Percentiles rank a stretch among this genome's conserved stretches.
These are phyloP conservation scores for Aspergillus carlsbadensis DNA, from an alignment of 495 filamentous ascomycete genomes.

Conservation along the genomic window DNA sequence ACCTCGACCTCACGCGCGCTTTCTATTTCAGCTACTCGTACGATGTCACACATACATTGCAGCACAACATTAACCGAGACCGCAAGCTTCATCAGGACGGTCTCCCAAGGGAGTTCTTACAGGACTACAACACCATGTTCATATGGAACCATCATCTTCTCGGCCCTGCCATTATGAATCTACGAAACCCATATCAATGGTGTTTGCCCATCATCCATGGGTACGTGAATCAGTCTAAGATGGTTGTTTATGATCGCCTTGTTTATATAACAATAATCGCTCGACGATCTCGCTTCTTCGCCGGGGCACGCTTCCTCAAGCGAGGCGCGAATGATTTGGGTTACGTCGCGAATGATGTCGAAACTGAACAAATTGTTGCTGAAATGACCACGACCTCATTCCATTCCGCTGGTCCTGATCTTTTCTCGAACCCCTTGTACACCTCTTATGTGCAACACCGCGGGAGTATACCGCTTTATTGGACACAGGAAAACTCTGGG, in stretches of 20 bases:
- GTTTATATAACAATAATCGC: constrained; percentile 94
- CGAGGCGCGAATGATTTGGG: constrained; percentile 93
- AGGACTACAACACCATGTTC: constrained; percentile 91
- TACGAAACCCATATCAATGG: constrained; percentile 90
- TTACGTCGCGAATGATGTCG: constrained; percentile 98
- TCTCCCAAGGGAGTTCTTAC: constrained; percentile 51
- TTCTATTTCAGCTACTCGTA: constrained; percentile 99
- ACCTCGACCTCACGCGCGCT: constrained; percentile 81
- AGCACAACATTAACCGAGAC: constrained; percentile 88
- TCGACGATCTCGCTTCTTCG: constrained; percentile 87
- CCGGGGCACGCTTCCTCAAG: constrained; percentile 91
- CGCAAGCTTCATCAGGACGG: constrained; percentile 65
- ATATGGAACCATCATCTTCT: constrained; percentile 95
- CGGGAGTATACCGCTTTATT: constrained; percentile 94
- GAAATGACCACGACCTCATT: constrained; percentile 93
- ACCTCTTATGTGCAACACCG: constrained; percentile 97
- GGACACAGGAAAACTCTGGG: constrained; percentile 95
- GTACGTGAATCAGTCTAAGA: constrained; percentile 86
- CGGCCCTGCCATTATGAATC: constrained; percentile 62
- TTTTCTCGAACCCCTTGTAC: constrained; percentile 85
- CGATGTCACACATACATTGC: constrained; percentile 88
- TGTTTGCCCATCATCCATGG: constrained; percentile 95
- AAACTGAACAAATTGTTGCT: constrained; percentile 97
- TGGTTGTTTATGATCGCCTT: constrained; percentile 78
- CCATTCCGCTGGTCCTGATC: constrained; percentile 81